These are phyloP conservation scores for Arthrinium puccinioides DNA, from an alignment of 2,329 filamentous ascomycete genomes.

Conservation along the genomic window DNA sequence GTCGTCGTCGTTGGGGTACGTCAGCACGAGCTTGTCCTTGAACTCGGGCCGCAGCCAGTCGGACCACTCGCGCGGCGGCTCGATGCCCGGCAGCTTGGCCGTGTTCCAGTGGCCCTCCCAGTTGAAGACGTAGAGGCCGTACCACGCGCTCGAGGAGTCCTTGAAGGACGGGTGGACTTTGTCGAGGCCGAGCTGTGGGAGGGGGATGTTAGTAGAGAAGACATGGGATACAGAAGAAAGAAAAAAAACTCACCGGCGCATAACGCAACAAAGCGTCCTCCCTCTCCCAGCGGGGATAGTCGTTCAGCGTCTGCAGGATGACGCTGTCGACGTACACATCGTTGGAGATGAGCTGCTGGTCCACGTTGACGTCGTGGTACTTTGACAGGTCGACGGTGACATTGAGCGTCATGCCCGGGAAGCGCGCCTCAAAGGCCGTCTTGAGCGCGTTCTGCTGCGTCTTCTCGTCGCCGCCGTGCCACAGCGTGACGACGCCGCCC, in stretches of 20 bases:
- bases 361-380: slow-evolving; percentile 41
- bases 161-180: slow-evolving; percentile 32
- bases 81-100: slow-evolving; percentile 24
- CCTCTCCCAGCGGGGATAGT: slow-evolving; percentile 43
- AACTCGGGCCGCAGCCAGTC: slow-evolving; percentile 40
- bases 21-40: slow-evolving; percentile 46
- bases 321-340: slow-evolving; percentile 36
- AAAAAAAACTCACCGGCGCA: slow-evolving; percentile 34
- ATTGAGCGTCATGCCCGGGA: slow-evolving; percentile 43
- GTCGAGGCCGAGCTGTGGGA: too few species aligned
- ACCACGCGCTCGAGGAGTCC: slow-evolving; percentile 33
- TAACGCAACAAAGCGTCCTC: slow-evolving; percentile 41
- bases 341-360: slow-evolving; percentile 33
- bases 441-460: slow-evolving; percentile 31
- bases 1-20: slow-evolving; percentile 52
- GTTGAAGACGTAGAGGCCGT: slow-evolving; percentile 29
- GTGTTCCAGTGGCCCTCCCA: slow-evolving; percentile 30
- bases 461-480: slow-evolving; percentile 41
- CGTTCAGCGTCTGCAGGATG: slow-evolving; percentile 42
- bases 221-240: too few species aligned
- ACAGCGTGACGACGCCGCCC: slow-evolving; percentile 34
- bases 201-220: too few species aligned
- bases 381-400: slow-evolving; percentile 49
- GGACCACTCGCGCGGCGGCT: slow-evolving; percentile 28
- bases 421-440: slow-evolving; percentile 34